phyloP scores from a whole-genome alignment of 1,284 basidiomycete genomes.

The Fomitopsis betulina region DNA sequence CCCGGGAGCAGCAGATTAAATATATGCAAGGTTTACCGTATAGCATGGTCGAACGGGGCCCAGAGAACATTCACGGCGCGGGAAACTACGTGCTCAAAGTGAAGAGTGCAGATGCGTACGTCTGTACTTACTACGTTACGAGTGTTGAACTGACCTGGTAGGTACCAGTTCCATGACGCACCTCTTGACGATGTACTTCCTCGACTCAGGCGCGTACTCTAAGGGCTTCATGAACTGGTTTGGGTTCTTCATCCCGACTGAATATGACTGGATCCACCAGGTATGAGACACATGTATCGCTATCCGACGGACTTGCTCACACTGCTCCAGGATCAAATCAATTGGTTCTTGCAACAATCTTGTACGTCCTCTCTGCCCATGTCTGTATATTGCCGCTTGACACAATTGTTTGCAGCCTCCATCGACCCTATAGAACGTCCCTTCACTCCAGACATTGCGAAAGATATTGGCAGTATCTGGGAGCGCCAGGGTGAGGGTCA shows the following conservation, averaged over 20 bases:
- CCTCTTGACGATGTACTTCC: conserved; percentile 86
- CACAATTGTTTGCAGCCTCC: conserved; percentile 7
- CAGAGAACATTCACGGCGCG: conserved; percentile 77
- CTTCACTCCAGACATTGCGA: conserved; percentile 69
- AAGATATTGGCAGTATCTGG: conserved; percentile 68
- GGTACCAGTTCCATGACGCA: conserved; percentile 72
- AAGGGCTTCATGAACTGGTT: conserved; percentile 54
- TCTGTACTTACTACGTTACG: conserved; percentile 11
- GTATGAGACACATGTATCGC: conserved; percentile 26
- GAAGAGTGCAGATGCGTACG: conserved; percentile 69
- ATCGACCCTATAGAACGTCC: conserved; percentile 76
- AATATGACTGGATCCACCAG: conserved; percentile 80
- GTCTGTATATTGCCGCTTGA: neutral
- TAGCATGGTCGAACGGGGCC: conserved; percentile 76
- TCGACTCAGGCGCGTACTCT: conserved; percentile 84
- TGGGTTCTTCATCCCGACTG: conserved; percentile 56
- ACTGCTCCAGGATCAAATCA: conserved; percentile 59
- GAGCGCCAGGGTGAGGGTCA: conserved; percentile 44
- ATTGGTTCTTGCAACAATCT: conserved; percentile 85
- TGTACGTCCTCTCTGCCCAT: conserved; percentile 29
- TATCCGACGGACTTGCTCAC: neutral
- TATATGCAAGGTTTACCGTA: conserved; percentile 82
- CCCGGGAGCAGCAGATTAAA: conserved; percentile 61
- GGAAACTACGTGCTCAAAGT: conserved; percentile 85
- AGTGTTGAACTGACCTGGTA: neutral